Evolutionary conservation across 1,284 basidiomycete genomes (phyloP).

Genomic region (Mycena sp.): DNA sequence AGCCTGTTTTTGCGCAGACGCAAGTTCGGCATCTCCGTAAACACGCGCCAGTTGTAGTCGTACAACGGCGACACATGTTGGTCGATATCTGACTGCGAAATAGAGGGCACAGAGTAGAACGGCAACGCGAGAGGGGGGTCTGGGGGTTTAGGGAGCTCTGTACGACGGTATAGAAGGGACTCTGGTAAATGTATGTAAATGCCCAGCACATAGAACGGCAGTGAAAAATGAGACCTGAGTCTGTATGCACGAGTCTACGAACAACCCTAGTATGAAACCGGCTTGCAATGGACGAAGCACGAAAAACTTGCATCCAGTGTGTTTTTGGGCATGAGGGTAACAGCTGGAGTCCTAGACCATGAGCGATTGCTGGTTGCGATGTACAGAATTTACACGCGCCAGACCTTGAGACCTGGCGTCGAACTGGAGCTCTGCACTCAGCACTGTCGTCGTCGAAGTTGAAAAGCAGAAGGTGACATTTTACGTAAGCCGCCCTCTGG

Average conservation of each 20-base stretch:
- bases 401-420: too few species aligned
- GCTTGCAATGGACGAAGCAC: background rate
- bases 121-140: background rate
- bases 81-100: conserved; percentile 16
- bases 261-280: background rate
- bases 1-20: conserved; percentile 1
- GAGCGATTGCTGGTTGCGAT: too few species aligned
- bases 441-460: too few species aligned
- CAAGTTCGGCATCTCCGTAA: conserved; percentile 22
- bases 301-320: conserved; percentile 24
- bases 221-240: too few species aligned
- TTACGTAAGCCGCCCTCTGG: too few species aligned
- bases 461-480: too few species aligned
- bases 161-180: conserved; percentile 1
- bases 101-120: conserved; percentile 14
- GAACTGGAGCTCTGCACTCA: too few species aligned
- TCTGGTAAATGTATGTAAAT: too few species aligned
- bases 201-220: too few species aligned
- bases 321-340: conserved; percentile 15
- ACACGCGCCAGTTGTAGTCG: conserved; percentile 21
- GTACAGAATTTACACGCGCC: too few species aligned
- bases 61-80: conserved; percentile 19
- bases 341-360: too few species aligned
- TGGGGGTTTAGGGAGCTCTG: conserved; percentile 9
- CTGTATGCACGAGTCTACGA: too few species aligned